phyloP scores from a whole-genome alignment of 768 basidiomycete species.

The Tephrocybe sp. region DNA sequence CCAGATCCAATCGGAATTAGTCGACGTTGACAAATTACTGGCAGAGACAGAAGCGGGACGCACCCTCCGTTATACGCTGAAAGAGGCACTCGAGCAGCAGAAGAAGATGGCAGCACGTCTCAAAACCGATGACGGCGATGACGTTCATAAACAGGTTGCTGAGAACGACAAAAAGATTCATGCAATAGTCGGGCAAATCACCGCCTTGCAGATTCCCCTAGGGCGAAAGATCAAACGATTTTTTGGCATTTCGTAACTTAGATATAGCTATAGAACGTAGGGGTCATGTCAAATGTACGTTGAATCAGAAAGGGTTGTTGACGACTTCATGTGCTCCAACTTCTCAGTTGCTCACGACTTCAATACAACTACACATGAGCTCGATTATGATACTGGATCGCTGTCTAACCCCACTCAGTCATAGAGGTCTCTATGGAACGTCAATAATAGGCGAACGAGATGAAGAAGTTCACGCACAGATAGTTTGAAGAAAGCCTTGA shows the following conservation, averaged over 20 bases:
- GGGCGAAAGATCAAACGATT: slow-evolving; percentile 8
- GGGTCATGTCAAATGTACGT: too few species aligned
- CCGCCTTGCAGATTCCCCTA: slow-evolving; percentile 24
- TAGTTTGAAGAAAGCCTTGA: slow-evolving; percentile 12
- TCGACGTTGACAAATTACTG: slow-evolving; percentile 24
- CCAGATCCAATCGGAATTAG: slow-evolving; percentile 30
- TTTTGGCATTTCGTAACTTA: neutral
- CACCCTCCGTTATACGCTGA: slow-evolving; percentile 22
- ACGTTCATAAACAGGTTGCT: slow-evolving; percentile 12
- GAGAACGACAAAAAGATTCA: slow-evolving; percentile 22
- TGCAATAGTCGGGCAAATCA: slow-evolving; percentile 20
- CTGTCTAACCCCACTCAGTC: neutral
- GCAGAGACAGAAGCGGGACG: slow-evolving; percentile 30
- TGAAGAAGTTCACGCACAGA: slow-evolving; percentile 4
- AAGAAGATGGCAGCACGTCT: slow-evolving; percentile 21
- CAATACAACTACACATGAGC: too few species aligned
- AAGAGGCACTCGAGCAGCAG: slow-evolving; percentile 25
- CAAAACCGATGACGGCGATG: slow-evolving; percentile 9
- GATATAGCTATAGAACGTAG: too few species aligned
- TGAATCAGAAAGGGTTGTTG: too few species aligned
- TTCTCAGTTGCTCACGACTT: too few species aligned
- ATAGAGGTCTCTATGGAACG: neutral
- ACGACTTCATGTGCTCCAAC: too few species aligned
- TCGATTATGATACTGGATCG: too few species aligned
- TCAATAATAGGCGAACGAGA: neutral